Base-by-base conservation (phyloP, 1,284 basidiomycete species). In the Thecaphora thlaspeos region DNA sequence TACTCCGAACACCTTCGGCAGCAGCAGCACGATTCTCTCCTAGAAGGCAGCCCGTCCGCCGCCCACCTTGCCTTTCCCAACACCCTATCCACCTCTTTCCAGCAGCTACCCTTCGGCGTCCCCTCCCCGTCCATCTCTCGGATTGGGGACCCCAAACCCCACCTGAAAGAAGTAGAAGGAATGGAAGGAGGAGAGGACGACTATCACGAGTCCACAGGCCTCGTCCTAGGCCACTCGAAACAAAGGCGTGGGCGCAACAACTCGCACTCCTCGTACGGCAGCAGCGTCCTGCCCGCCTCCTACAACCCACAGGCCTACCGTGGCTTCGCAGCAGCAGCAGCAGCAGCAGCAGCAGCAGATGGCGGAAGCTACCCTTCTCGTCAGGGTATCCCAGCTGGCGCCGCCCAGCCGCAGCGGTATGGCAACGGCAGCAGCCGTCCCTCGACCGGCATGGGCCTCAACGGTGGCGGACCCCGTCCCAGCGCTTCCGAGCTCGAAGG, bases 201-300 rank as follows among this genome's bases (percentile, higher is more conserved):
- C 23, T 55, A 67, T n/a, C 47, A 62, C 51, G 63, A 61, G 24
- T 46, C 52, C 4, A 44, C 58, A 14, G 59, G 63, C 14, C 40
- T 64, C 23, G 41, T 63, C 5, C 51, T 63, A 3, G 58, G 55
- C 12, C 55, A 55, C 4, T 54, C 52, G n/a, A 68, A 59, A 38
- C 54, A 48, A 11, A 34, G 54, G 28, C 37, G 61, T 17, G 48
- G 19, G 24, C 51, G 61, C 34, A 68, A 60, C 36, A 55, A 64
- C 38, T 63, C 61, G 0, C 56, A 64, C 43, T 68, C 65, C 28
- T 64, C 65, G 36, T 50, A 59, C n/a, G 61, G 61, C 17, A 58
- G 57, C 50, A 64, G 61, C 24, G 61, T 68, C 1, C 61, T 61
- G 34, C 65, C 65, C 12, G 47, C 51, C 11, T 44, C 7, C 26